Evolutionary conservation across 78 protist species (phyloP).

Genomic region (Reticulomyxa filosa): DNA sequence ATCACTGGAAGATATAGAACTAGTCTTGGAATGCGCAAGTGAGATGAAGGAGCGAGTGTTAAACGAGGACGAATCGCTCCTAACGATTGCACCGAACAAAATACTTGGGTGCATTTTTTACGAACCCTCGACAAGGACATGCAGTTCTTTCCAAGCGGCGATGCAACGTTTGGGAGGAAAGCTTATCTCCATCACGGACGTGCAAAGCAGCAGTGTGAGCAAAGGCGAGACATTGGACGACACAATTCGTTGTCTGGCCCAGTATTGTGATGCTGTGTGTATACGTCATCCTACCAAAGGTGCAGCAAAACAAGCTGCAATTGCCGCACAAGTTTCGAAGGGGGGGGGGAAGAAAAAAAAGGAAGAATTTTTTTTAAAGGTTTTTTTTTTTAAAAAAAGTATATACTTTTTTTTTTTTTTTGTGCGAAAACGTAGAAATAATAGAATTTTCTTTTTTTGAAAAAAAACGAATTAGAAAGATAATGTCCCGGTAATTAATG

Average conservation of each 20-base stretch:
- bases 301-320: background rate
- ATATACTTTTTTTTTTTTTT: no score
- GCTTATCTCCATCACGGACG: background rate
- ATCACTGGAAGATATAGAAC: no score
- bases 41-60: no score
- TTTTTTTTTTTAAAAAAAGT: no score
- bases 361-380: no score
- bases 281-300: background rate
- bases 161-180: background rate
- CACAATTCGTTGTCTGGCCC: background rate
- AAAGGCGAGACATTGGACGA: conserved; percentile 1
- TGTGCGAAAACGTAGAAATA: no score
- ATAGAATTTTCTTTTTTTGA: no score
- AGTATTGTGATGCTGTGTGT: background rate
- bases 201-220: background rate
- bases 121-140: conserved; percentile 1
- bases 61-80: no score
- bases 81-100: no score
- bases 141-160: background rate
- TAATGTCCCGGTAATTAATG: no score
- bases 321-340: background rate
- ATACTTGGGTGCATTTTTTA: background rate
- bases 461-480: no score
- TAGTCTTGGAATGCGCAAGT: no score
- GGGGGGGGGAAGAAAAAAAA: background rate